Base-by-base conservation (phyloP, 495 filamentous ascomycete species). In the Cryomyces antarcticus region DNA sequence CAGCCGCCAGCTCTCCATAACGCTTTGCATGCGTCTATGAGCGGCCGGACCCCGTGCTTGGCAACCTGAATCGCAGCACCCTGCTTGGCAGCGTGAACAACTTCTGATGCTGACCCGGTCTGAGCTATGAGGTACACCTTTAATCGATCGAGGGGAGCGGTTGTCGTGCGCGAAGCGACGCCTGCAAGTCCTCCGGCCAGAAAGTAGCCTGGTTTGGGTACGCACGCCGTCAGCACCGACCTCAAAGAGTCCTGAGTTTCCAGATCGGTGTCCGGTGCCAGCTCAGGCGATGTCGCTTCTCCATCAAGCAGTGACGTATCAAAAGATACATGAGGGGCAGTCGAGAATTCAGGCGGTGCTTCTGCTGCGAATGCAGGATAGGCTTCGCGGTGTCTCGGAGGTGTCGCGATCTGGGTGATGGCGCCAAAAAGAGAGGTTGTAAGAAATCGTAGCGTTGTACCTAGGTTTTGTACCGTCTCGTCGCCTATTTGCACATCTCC, bases 121-220 rank as follows among this genome's bases (percentile, higher is more conserved):
- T 93, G 86, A 17, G 92, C 88, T 53, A 97, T 93, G 37, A 97
- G 75, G 59, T 92, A 96, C 44, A 97, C 88, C 59, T 95, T 95
- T 41, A 97, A 71, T 51, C 89, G 85, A 62, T 97, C 89, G 59
- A 97, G 75, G 40, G 89, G 89, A 13, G 89, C 89, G 36, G 89
- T 97, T 44, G 82, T 75, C 57, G 89, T 94, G 47, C 89, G 74
- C 45, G 87, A 95, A 43, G 93, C 77, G 53, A 78, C 85, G 46
- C 51, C 54, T 30, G 47, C 36, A 41, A 55, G 37, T 31, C 83
- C 89, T 60, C 89, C 89, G 49, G 92, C 92, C 66, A 88, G 59
- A 61, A 97, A 97, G 64, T 97, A 97, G 67, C 88, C 88, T 94
- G 82, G 57, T 66, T 71, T 63, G 53, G 71, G 73, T 57, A 73